Evolutionary conservation across 768 basidiomycete genomes (phyloP).

Genomic region (Boletus speciosus): DNA sequence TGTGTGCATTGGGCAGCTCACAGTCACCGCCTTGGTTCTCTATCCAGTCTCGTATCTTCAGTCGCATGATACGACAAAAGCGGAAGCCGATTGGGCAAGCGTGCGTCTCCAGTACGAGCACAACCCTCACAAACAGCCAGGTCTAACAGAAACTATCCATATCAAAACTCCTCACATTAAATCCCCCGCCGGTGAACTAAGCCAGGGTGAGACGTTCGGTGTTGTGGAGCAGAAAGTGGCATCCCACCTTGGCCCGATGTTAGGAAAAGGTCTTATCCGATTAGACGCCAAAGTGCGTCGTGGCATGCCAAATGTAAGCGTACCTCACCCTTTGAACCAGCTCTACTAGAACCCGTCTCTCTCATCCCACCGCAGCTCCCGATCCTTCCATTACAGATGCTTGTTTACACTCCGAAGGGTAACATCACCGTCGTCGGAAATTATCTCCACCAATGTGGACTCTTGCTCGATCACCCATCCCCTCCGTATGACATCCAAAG

Average conservation of each 20-base stretch:
- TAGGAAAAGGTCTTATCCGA: conserved; percentile 79
- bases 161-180: conserved; percentile 62
- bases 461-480: conserved; percentile 80
- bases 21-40: conserved; percentile 81
- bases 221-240: conserved; percentile 87
- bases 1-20: conserved; percentile 83
- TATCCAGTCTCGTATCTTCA: conserved; percentile 72
- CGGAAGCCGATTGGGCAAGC: conserved; percentile 60
- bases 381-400: conserved; percentile 77
- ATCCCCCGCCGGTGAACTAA: conserved; percentile 49
- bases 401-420: conserved; percentile 92
- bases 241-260: conserved; percentile 73
- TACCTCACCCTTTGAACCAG: conserved; percentile 15
- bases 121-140: conserved; percentile 47
- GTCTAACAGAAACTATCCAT: conserved; percentile 68
- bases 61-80: conserved; percentile 37
- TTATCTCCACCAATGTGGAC: conserved; percentile 61
- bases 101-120: conserved; percentile 74
- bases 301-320: conserved; percentile 58
- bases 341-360: conserved; percentile 16
- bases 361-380: conserved; percentile 52
- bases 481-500: conserved; percentile 61
- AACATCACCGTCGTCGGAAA: conserved; percentile 82
- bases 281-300: conserved; percentile 74
- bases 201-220: conserved; percentile 66